phyloP scores from a whole-genome alignment of 805 yeast genomes.

The Saccharomycopsis babjevae region DNA sequence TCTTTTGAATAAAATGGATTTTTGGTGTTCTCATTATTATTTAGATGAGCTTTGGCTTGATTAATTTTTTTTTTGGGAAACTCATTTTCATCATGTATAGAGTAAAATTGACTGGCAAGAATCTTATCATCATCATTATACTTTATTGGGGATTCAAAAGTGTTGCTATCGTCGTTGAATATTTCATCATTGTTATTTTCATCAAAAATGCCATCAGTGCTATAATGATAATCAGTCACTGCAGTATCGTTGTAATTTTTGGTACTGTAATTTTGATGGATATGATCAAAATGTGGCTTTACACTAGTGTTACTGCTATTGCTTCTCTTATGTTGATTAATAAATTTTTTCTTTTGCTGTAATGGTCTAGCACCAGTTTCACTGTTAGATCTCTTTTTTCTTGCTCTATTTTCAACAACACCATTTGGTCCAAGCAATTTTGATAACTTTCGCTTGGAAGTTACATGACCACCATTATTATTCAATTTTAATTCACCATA shows the following conservation, averaged over 20 bases:
- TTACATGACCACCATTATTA: background rate
- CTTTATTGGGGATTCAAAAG: background rate
- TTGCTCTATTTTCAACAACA: conserved; percentile 12
- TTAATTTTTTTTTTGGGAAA: background rate
- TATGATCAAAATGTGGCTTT: background rate
- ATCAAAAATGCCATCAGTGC: background rate
- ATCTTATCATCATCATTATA: background rate
- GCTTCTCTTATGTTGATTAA: background rate
- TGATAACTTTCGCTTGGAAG: conserved; percentile 11
- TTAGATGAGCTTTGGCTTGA: background rate
- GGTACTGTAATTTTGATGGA: background rate
- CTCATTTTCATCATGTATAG: background rate
- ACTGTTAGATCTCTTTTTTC: conserved; percentile 5
- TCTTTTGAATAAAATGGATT: background rate
- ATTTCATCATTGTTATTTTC: background rate
- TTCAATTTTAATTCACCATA: conserved; percentile 51
- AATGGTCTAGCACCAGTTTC: background rate
- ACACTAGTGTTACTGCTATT: background rate
- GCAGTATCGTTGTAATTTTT: background rate
- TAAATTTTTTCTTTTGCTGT: background rate
- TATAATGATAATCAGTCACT: background rate
- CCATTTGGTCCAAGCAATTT: background rate
- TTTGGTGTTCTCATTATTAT: background rate
- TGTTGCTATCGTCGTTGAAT: background rate
- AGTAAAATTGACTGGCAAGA: background rate